Conservation (phyloP, 805 yeast genomes). For the Scheffersomyces coipomensis region DNA sequence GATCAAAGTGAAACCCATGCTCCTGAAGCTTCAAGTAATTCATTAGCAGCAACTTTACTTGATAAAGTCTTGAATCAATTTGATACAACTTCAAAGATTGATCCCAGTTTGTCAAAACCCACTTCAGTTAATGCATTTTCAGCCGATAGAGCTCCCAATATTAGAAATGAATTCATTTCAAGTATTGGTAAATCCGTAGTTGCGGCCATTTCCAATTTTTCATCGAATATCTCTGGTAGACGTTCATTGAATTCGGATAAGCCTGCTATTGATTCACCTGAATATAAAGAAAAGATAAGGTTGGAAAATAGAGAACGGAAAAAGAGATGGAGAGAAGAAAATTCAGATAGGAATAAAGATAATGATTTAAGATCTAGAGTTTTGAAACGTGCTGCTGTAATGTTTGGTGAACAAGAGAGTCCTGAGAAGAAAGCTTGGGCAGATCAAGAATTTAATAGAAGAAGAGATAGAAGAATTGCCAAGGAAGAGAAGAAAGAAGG, state of each 20-base stretch:
- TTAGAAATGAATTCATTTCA: slow-evolving; percentile 8
- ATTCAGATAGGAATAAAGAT: slow-evolving; percentile 79
- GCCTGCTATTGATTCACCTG: slow-evolving; percentile 28
- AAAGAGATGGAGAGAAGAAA: slow-evolving; percentile 80
- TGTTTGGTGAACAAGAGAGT: slow-evolving; percentile 63
- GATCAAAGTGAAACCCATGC: slow-evolving; percentile 1
- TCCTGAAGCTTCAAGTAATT: background rate
- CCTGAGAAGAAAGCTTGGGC: slow-evolving; percentile 64
- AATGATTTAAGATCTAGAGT: slow-evolving; percentile 82
- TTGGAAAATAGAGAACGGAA: slow-evolving; percentile 74
- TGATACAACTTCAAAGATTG: slow-evolving; percentile 6
- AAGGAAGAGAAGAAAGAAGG: slow-evolving; percentile 37
- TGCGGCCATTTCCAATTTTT: slow-evolving; percentile 22
- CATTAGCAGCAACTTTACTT: slow-evolving; percentile 19
- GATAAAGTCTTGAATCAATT: slow-evolving; percentile 21
- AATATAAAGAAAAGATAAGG: slow-evolving; percentile 56
- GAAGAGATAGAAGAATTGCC: slow-evolving; percentile 59
- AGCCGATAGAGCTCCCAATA: background rate
- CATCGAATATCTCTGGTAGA: slow-evolving; percentile 14
- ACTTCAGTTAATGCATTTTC: background rate
- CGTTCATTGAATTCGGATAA: slow-evolving; percentile 16
- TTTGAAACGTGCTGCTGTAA: slow-evolving; percentile 61
- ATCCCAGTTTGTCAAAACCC: background rate
- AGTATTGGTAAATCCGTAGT: slow-evolving; percentile 17
- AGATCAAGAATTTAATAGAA: slow-evolving; percentile 63